Evolutionary conservation across 208 protist genomes (phyloP).

Genomic region (Jaenimonas drosophilae): DNA sequence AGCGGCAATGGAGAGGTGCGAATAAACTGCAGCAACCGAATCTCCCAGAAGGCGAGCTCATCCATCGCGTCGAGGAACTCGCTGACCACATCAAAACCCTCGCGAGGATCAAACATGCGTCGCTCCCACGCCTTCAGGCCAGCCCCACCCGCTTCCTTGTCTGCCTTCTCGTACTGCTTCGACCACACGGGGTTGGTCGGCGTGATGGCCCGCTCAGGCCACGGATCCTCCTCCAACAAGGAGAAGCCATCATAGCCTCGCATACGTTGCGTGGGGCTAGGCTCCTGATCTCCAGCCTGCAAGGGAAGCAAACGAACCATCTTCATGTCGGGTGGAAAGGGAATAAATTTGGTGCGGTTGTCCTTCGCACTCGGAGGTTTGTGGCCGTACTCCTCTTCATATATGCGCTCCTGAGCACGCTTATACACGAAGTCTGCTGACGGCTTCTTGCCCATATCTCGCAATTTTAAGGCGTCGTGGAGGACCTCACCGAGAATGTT

Average conservation of each 20-base stretch:
- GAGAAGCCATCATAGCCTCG: neutral
- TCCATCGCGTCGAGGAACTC: conserved; percentile 77
- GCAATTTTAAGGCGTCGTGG: conserved; percentile 63
- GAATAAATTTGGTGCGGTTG: conserved; percentile 47
- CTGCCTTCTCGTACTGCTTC: conserved; percentile 19
- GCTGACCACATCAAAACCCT: conserved; percentile 34
- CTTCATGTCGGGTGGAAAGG: conserved; percentile 59
- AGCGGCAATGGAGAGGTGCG: conserved; percentile 43
- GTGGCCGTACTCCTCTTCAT: conserved; percentile 74
- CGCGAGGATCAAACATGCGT: conserved; percentile 44
- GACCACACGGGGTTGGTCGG: conserved; percentile 73
- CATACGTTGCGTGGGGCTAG: no score
- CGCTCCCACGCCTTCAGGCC: conserved; percentile 28
- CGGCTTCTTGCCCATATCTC: conserved; percentile 75
- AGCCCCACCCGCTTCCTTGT: conserved; percentile 30
- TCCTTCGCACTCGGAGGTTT: conserved; percentile 64
- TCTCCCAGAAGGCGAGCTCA: conserved; percentile 72
- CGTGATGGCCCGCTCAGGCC: conserved; percentile 68
- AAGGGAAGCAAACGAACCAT: conserved; percentile 54
- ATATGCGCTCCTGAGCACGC: conserved; percentile 69
- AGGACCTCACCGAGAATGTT: conserved; percentile 72
- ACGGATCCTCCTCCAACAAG: conserved; percentile 43
- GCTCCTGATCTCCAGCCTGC: neutral
- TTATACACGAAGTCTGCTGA: conserved; percentile 79
- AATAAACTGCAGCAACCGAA: conserved; percentile 46